Evolutionary conservation across 2,329 filamentous ascomycete genomes (phyloP), one percentile per base, ranked within the genome.

Genomic region (Endothia cerciana): DNA sequence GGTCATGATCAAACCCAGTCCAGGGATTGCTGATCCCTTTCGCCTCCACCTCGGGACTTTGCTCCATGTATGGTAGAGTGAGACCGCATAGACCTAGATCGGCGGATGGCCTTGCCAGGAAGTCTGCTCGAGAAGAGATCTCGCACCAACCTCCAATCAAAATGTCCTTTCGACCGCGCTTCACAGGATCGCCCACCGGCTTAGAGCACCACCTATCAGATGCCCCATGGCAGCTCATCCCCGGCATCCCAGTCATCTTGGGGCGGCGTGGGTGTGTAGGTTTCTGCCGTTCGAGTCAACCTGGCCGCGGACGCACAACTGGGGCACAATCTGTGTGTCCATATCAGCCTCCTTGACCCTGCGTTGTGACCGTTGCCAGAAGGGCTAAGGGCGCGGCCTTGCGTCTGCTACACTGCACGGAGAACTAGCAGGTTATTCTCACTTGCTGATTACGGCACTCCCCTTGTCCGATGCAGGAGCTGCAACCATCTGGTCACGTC

Each of bases 321-420:
- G 30, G 33, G 33, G 33, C 17, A 11, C 17, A n/a, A 56, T n/a
- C n/a, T 19, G 11, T 58, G 55, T 40, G 13, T 22, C 41, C 55
- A 25, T 58, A 58, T 58, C 55, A 58, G 36, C n/a, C 55, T 58
- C 55, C 55, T 22, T 58, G 36, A 58, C 33, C 55, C 55, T 58
- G 55, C 55, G 22, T 58, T 58, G 55, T 17, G 33, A n/a, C 55
- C 55, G n/a, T 22, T 40, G 36, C 30, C 13, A 58, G 36, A 58
- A 58, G 55, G 55, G 55, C 55, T 58, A 22, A 58, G 55, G 36
- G 55, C n/a, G 33, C 33, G 55, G 55, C 11, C n/a, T 22, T 33
- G 36, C 33, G 33, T 38, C 33, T 58, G 36, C 55, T 58, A 58
- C 33, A 25, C 55, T 58, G 55, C 33, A 36, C 33, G 55, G 33